A percentile compares a stretch with the other conserved stretches of the same genome.
Conservation (phyloP, 306 rosid species). For the Trichosanthes cucumerina region DNA sequence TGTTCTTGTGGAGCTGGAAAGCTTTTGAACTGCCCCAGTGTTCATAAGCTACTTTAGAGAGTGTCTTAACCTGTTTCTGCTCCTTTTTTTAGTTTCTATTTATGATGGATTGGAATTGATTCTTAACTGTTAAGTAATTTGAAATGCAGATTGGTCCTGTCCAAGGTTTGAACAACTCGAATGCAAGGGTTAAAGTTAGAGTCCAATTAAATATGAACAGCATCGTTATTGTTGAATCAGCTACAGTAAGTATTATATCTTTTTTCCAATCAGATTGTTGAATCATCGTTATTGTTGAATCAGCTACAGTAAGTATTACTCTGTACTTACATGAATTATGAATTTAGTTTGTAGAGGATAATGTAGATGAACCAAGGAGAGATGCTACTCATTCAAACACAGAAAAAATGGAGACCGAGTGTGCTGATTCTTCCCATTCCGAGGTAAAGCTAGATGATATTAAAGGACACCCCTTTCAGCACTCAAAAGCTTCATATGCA, state of each 20-base stretch:
- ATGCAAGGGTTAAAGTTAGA: conserved; percentile 67
- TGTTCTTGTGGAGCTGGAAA: neutral
- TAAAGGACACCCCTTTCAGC: conserved; percentile 26
- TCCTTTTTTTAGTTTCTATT: neutral
- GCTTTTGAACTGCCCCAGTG: neutral
- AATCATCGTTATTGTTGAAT: conserved; percentile 63
- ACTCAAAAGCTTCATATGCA: conserved; percentile 35
- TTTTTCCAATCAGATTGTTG: neutral
- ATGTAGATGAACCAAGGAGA: conserved; percentile 20
- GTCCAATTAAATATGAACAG: conserved; percentile 70
- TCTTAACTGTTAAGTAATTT: neutral
- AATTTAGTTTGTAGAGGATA: conserved; percentile 60
- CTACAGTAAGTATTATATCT: conserved; percentile 48
- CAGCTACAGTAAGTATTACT: conserved; percentile 59
- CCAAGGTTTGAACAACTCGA: conserved; percentile 39
- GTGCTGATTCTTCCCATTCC: conserved; percentile 22
- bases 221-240: conserved; percentile 67
- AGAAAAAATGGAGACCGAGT: conserved; percentile 55
- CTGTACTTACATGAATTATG: conserved; percentile 13
- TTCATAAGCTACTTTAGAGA: neutral
- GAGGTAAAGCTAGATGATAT: conserved; percentile 47
- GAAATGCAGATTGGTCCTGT: conserved; percentile 77
- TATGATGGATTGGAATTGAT: neutral
- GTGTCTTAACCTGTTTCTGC: neutral
- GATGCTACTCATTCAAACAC: conserved; percentile 24